Conservation (phyloP, 495 filamentous ascomycete genomes). For the Aspergillus hancockii region DNA sequence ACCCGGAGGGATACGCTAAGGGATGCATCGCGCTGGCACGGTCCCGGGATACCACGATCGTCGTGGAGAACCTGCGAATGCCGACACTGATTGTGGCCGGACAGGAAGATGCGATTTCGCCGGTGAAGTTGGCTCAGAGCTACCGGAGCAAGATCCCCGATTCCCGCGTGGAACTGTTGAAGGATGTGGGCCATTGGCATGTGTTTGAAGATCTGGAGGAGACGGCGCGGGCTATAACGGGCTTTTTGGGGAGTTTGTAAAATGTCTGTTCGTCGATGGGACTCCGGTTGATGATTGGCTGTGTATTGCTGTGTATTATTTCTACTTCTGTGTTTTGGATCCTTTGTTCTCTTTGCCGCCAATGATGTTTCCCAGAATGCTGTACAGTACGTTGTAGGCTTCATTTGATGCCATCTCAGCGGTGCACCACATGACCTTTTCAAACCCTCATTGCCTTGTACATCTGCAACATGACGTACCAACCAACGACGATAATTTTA, state of each 20-base stretch:
- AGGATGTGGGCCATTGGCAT: constrained; percentile 46
- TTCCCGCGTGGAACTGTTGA: constrained; percentile 27
- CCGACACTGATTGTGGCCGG: constrained; percentile 41
- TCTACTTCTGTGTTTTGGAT: not conserved
- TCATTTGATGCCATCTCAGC: not conserved
- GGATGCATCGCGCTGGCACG: constrained; percentile 51
- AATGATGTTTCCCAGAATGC: not conserved
- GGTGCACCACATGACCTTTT: not conserved
- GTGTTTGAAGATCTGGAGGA: constrained; percentile 39
- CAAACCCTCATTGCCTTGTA: not conserved
- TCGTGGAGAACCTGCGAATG: constrained; percentile 16
- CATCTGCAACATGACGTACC: not conserved
- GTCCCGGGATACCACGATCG: constrained; percentile 28
- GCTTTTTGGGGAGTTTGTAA: not conserved
- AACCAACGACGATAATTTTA: not conserved
- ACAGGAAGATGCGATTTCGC: constrained; percentile 43
- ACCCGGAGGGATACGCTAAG: constrained; percentile 58
- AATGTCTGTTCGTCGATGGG: not conserved
- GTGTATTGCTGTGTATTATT: not conserved
- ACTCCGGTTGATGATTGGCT: not conserved
- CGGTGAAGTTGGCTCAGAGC: constrained; percentile 25
- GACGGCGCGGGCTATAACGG: constrained; percentile 26
- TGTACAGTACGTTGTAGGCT: not conserved
- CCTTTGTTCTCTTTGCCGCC: not conserved
- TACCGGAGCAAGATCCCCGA: constrained; percentile 18